A percentile compares a stretch with the other conserved stretches of the same genome.
Conservation (phyloP, 352 stramenopile species). For the Phytophthora sojae region DNA sequence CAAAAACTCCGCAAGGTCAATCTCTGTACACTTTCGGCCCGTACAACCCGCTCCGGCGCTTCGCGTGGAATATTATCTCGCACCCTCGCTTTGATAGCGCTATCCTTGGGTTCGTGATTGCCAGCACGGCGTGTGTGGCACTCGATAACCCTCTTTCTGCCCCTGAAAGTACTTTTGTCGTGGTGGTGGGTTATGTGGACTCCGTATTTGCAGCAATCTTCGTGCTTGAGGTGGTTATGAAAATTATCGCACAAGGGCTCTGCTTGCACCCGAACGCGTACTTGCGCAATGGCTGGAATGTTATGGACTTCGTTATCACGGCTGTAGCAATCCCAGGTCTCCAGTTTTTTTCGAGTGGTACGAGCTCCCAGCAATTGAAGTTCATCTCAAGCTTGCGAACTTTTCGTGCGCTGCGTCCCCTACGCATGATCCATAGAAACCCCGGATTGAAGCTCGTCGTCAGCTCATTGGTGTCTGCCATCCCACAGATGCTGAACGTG, state of each 20-base stretch:
- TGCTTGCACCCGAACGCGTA: slow-evolving; percentile 65
- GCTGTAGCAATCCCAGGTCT: slow-evolving; percentile 46
- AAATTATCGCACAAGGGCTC: slow-evolving; percentile 78
- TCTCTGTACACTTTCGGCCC: slow-evolving; percentile 50
- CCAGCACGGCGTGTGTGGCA: slow-evolving; percentile 69
- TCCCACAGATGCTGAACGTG: slow-evolving; percentile 87
- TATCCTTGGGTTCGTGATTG: slow-evolving; percentile 71
- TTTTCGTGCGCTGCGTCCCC: slow-evolving; percentile 71
- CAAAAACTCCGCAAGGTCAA: slow-evolving; percentile 28
- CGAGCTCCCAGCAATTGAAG: slow-evolving; percentile 28
- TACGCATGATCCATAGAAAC: slow-evolving; percentile 84
- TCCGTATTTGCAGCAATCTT: slow-evolving; percentile 75
- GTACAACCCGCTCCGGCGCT: slow-evolving; percentile 38
- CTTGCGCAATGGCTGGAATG: slow-evolving; percentile 82
- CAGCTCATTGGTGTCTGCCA: slow-evolving; percentile 79
- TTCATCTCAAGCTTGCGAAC: slow-evolving; percentile 63
- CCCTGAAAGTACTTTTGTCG: slow-evolving; percentile 36
- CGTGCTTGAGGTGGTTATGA: slow-evolving; percentile 78
- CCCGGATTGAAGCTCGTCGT: slow-evolving; percentile 88
- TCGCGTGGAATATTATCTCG: slow-evolving; percentile 49
- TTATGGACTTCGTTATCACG: slow-evolving; percentile 88
- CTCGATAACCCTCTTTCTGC: slow-evolving; percentile 78
- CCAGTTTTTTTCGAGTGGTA: slow-evolving; percentile 15
- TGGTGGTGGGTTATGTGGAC: slow-evolving; percentile 55
- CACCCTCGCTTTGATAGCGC: slow-evolving; percentile 76